Evolutionary conservation across 2,329 filamentous ascomycete species (phyloP), one percentile per base, ranked within the genome.

Genomic region (Akanthomyces dipterigenus): DNA sequence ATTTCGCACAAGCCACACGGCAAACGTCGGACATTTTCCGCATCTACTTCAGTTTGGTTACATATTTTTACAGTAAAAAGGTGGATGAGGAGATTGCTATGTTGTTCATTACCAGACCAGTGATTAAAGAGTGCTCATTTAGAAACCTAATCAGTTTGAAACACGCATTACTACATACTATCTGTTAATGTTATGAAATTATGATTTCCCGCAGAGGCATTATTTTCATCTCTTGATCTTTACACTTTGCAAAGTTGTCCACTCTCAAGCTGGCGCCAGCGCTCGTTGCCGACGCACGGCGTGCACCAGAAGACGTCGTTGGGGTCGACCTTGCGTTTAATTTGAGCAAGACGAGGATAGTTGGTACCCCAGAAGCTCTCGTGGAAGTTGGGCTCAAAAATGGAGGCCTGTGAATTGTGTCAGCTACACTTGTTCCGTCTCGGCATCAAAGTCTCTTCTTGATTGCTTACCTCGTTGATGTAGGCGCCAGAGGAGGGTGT

Each of bases 311-410:
- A 76, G 1, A 82, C 71, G 55, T 80, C 78, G 0, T 69, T 60
- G 0, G 80, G 80, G 63, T 83, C 80, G n/a, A 79, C 67, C 1
- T 64, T 49, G 14, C 71, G 70, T 69, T 83, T 83, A 57, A 82
- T 78, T 14, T 67, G 50, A 0, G 78, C 64, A 3, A 83, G 68
- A 2, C 72, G 71, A 16, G 72, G 65, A 63, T 82, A 82, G 50
- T 82, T 80, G 12, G 67, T 66, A 0, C 76, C 77, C 76, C 77
- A 80, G 63, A 78, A 80, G 0, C 71, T 69, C 8, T 70, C 66
- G 43, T 76, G 73, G 69, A 73, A 77, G 22, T 76, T 64, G 2
- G 70, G 69, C 14, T 76, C 75, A n/a, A 67, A 72, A 0, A 70
- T 70, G 3, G 72, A 68, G 1, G 73, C 75, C 76, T 77, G 3